Evolutionary conservation across 2,329 filamentous ascomycete species (phyloP), one percentile per base, ranked within the genome.

Genomic region (Colletotrichum melonis): DNA sequence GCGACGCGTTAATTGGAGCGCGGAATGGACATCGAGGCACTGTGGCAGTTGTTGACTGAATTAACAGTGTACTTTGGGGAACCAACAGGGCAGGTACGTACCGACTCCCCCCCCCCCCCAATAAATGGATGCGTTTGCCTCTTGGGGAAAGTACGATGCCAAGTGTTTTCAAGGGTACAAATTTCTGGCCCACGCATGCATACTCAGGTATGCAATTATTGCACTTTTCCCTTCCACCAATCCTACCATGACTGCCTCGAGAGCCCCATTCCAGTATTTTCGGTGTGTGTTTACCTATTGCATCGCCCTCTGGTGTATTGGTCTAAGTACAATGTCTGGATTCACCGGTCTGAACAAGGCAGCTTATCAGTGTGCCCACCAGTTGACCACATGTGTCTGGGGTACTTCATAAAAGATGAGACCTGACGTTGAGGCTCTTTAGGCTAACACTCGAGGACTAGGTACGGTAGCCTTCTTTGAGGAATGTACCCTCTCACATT

Each of bases 1-100:
- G 58, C 69, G 64, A 70, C 67, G 67, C 70, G 70, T 70, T 65
- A 73, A 70, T 69, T 54, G 38, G 35, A 24, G 60, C 57, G 54
- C 46, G 59, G 54, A 46, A 42, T 69, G 57, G 49, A 69, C 54
- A n/a, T 58, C 12, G 32, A 4, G 58, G 59, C 42, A 69, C 65
- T 32, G 65, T 68, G 49, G 65, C 64, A 68, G 57, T 28, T 42
- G 14, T 35, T 30, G 35, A 28, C 24, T 22, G 26, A 32, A 49
- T 49, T 32, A 54, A 30, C 38, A 32, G 65, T 67, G 24, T 26
- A 24, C 35, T 28, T 30, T 6, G 14, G 8, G 38, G 19, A 9
- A n/a, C 19, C 6, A 7, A n/a, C 8, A n/a, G 19, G 8, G 19
- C 19, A 49, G 42, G 42, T 49, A 49, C 14, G 28, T n/a, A 57